These are phyloP conservation scores for Calocera viscosa DNA, from an alignment of 768 basidiomycete species.

Conservation along the genomic window DNA sequence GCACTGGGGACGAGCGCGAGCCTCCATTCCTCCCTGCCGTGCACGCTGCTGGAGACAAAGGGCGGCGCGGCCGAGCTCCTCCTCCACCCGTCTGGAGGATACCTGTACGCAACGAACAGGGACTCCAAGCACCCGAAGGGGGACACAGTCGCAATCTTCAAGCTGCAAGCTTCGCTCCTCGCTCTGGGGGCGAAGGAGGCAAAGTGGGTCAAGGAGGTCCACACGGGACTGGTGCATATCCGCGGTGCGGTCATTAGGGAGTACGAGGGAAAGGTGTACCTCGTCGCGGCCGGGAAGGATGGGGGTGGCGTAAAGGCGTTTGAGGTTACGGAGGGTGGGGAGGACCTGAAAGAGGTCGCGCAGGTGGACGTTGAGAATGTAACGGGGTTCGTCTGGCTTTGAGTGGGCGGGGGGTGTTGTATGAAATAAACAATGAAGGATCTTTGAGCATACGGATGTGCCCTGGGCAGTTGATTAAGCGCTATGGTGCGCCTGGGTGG, in stretches of 20 bases:
- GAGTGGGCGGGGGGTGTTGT: neutral
- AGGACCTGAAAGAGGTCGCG: constrained; percentile 16
- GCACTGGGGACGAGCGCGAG: constrained; percentile 32
- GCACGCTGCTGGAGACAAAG: constrained; percentile 4
- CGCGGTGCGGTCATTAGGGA: constrained; percentile 58
- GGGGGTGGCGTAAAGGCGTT: constrained; percentile 62
- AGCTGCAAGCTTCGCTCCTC: constrained; percentile 23
- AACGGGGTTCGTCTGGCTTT: constrained; percentile 16
- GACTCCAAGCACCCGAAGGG: constrained; percentile 57
- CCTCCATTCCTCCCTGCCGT: constrained; percentile 9
- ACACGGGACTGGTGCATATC: constrained; percentile 56
- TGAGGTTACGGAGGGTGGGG: constrained; percentile 48
- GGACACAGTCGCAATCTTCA: constrained; percentile 61
- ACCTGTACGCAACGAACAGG: constrained; percentile 63
- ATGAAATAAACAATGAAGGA: too few relatives aligned
- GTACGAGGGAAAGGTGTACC: constrained; percentile 35
- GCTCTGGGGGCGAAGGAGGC: constrained; percentile 24
- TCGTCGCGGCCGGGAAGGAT: constrained; percentile 50
- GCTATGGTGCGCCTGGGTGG: too few relatives aligned
- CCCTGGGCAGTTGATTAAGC: too few relatives aligned
- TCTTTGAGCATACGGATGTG: too few relatives aligned
- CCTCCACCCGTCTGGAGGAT: constrained; percentile 40
- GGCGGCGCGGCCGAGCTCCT: constrained; percentile 52
- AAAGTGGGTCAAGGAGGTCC: constrained; percentile 46
- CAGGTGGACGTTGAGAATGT: constrained; percentile 16